Evolutionary conservation across 1,284 basidiomycete species (phyloP).

Genomic region (Sporisorium exsertum): DNA sequence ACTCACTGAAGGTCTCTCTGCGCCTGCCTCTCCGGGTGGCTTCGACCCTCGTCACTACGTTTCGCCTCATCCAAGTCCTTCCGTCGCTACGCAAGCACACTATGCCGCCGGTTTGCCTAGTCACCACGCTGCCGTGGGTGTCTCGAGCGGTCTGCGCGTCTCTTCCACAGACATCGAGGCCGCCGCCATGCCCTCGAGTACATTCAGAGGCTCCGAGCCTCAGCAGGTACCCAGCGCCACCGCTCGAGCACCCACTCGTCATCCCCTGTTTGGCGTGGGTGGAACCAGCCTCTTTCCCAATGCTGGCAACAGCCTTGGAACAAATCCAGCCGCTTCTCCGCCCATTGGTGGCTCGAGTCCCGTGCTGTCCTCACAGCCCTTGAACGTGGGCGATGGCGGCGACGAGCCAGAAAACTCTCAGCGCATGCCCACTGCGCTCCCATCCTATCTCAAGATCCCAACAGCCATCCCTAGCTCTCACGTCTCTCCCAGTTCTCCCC

Average conservation of each 20-base stretch:
- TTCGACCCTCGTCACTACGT: constrained; percentile 53
- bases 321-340: constrained; percentile 39
- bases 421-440: constrained; percentile 49
- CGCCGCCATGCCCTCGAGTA: constrained; percentile 5
- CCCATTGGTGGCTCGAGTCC: constrained; percentile 41
- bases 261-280: constrained; percentile 40
- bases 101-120: constrained; percentile 50
- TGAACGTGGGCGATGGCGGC: constrained; percentile 15
- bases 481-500: constrained; percentile 36
- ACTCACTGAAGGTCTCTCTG: constrained; percentile 34
- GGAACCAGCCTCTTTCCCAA: constrained; percentile 40
- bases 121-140: constrained; percentile 33
- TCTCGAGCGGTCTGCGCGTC: constrained; percentile 41
- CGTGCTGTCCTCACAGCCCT: constrained; percentile 40
- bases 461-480: constrained; percentile 65
- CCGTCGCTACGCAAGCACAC: constrained; percentile 51
- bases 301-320: constrained; percentile 42
- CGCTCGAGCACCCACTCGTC: constrained; percentile 32
- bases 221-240: constrained; percentile 33
- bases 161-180: constrained; percentile 22
- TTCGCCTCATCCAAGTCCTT: constrained; percentile 50
- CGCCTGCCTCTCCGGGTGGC: constrained; percentile 30
- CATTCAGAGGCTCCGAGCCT: constrained; percentile 32
- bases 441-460: constrained; percentile 68
- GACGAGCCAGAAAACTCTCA: constrained; percentile 19